Evolutionary conservation across 805 yeast genomes (phyloP).

Genomic region (Myxozyma vanderwaltii): DNA sequence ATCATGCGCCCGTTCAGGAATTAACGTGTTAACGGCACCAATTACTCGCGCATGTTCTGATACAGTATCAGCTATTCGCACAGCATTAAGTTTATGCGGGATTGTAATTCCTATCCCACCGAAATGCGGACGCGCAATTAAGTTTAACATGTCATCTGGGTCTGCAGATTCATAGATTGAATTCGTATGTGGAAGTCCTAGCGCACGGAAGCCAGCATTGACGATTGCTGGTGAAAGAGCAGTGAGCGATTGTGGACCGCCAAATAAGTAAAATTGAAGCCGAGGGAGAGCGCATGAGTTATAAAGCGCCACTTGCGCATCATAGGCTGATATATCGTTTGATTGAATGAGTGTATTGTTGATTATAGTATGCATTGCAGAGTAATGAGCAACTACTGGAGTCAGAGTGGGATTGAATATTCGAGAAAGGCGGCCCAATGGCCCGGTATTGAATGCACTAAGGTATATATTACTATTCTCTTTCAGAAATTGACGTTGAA

Average conservation of each 20-base stretch:
- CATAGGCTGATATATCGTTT: conserved; percentile 12
- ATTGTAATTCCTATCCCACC: conserved; percentile 96
- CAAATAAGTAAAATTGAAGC: conserved; percentile 37
- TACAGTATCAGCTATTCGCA: conserved; percentile 63
- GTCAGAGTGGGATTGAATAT: conserved; percentile 74
- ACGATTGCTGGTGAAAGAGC: conserved; percentile 89
- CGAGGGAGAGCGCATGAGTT: conserved; percentile 7
- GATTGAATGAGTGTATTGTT: not conserved
- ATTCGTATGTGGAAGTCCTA: conserved; percentile 77
- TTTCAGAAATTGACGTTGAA: conserved; percentile 48
- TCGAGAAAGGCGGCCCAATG: conserved; percentile 72
- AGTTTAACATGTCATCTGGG: conserved; percentile 52
- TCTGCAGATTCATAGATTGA: conserved; percentile 51
- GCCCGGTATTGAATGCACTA: conserved; percentile 81
- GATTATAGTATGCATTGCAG: not conserved
- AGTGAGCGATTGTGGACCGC: conserved; percentile 48
- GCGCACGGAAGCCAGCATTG: conserved; percentile 67
- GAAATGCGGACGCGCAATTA: conserved; percentile 45
- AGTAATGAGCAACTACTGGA: conserved; percentile 63
- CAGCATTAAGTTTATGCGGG: conserved; percentile 81
- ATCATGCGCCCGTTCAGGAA: conserved; percentile 44
- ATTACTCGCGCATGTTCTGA: conserved; percentile 74
- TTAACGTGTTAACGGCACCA: conserved; percentile 92
- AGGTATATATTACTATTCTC: conserved; percentile 59
- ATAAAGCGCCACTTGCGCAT: conserved; percentile 17